Evolutionary conservation across 257 asterid species (phyloP), one percentile per base, ranked within the genome.

Genomic region (Nicotiana obtusifolia): DNA sequence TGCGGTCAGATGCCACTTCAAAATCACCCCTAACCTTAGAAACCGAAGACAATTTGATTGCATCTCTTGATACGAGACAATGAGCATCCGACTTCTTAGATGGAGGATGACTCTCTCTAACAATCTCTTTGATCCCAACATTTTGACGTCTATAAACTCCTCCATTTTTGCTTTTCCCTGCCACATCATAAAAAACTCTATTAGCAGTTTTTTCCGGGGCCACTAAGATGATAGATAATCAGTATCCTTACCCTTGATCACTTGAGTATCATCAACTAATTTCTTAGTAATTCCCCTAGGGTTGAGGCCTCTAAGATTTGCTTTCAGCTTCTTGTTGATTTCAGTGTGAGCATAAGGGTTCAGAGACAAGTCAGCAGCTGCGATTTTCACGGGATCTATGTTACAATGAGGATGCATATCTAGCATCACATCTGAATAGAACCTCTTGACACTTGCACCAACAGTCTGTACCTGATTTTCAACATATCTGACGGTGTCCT

Each of bases 401-500:
- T 82, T 81, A 64, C 92, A 88, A 31, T 86, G 76, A 60, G 92
- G 90, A 35, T 78, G 83, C 81, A 93, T 68, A 89, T 93, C 98
- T 86, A 88, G 87, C 93, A 95, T 84, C 67, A 92, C 90, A 76
- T 95, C 97, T 54, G 92, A 82, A 84, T 89, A 95, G 88, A 95
- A 93, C 82, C 87, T 93, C 92, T 91, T 93, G 53, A 91, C 94
- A 53, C 90, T 90, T 22, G 80, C 88, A 59, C 97, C 92, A 44
- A 92, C 97, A 85, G 90, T 93, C 84, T 95, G 91, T 78, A 85
- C 95, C 86, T 89, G 97, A 85, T 89, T 91, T 82, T 92, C 95
- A 78, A 93, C 85, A 57, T 91, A 92, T 81, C 89, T 95, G 78
- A 85, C 91, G 1, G 98, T 89, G 66, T 95, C 99, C 97, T 93